A percentile compares a stretch with the other conserved stretches of the same genome.
These are phyloP conservation scores for Amanita brunnescens DNA, from an alignment of 768 basidiomycete species.

Conservation along the genomic window DNA sequence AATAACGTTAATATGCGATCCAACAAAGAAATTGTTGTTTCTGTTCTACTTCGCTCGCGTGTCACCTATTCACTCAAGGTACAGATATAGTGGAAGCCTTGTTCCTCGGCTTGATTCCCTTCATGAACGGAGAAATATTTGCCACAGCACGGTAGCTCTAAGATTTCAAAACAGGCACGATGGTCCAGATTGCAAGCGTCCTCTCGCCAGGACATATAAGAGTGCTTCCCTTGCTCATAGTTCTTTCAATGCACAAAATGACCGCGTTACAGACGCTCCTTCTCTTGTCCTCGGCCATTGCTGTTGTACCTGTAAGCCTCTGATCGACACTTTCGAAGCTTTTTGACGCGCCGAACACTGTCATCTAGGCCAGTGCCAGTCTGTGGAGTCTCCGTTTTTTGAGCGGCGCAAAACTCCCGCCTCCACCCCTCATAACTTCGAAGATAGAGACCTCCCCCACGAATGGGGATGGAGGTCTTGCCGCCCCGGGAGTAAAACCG, in stretches of 20 bases:
- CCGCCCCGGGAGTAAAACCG: slow-evolving; percentile 22
- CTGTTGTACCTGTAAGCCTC: slow-evolving; percentile 30
- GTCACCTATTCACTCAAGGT: too few species aligned
- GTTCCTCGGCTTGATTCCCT: too few species aligned
- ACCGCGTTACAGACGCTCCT: slow-evolving; percentile 20
- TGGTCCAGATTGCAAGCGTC: slow-evolving; percentile 18
- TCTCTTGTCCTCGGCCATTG: slow-evolving; percentile 23
- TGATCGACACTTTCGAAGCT: background rate
- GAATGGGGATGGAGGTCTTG: slow-evolving; percentile 31
- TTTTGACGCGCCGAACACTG: slow-evolving; percentile 1
- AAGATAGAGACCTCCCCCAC: slow-evolving; percentile 27
- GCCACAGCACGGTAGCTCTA: too few species aligned
- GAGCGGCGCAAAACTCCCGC: slow-evolving; percentile 49
- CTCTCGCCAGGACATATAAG: slow-evolving; percentile 15
- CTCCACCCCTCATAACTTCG: slow-evolving; percentile 42
- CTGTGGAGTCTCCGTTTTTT: slow-evolving; percentile 47
- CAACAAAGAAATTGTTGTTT: too few species aligned
- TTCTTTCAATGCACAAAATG: slow-evolving; percentile 20
- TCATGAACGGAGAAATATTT: too few species aligned
- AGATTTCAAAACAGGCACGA: slow-evolving; percentile 4
- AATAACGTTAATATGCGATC: too few species aligned
- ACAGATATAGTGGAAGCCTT: too few species aligned
- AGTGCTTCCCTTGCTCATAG: slow-evolving; percentile 7
- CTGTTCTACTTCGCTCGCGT: too few species aligned
- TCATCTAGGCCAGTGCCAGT: slow-evolving; percentile 19